Base-by-base conservation (phyloP, 805 yeast genomes). In the Ogataea angusta region DNA sequence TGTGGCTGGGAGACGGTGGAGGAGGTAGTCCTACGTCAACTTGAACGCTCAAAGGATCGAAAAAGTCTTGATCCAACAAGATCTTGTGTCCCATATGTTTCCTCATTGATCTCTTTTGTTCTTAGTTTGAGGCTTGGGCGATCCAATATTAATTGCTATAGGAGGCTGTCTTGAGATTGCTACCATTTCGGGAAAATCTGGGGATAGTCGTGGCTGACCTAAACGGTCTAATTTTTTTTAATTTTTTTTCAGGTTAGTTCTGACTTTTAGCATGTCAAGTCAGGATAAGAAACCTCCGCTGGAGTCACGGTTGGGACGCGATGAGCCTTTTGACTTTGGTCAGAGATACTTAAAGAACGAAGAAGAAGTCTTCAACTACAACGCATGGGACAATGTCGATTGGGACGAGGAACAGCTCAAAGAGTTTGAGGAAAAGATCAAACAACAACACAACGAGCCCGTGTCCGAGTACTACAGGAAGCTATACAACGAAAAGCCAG, bases 301-400 rank as follows among this genome's bases (percentile, higher is more conserved):
- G 32, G 76, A 72, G 40, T 67, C 84, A 3, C 65, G 91, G 42
- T 69, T 84, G 27, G 91, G 95, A 2, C 82, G 91, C 46, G 97
- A 90, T 52, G 70, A 78, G 25, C 99, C 99, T 5, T 91, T 88
- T 62, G 82, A 81, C 15, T 93, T 93, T 65, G 99, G 99, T 9
- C 95, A 88, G 60, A 70, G 99, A 41, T 78, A 66, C 48, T 68
- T 93, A 43, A 75, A 74, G 2, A 76, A 80, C 34, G 84, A 80
- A 12, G 80, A 82, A 4, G 89, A 88, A 21, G 95, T 93, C 1
- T 93, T 95, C 81, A 75, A 76, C 45, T 95, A 85, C 59, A 93
- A 93, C 60, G 99, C 99, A 0, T 84, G 93, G 85, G 99, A 93
- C 61, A 95, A 93, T 60, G 97, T 89, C 24, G 96, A 88, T 57